phyloP scores from a whole-genome alignment of 441 rosid genomes.

The Populus hybrid region DNA sequence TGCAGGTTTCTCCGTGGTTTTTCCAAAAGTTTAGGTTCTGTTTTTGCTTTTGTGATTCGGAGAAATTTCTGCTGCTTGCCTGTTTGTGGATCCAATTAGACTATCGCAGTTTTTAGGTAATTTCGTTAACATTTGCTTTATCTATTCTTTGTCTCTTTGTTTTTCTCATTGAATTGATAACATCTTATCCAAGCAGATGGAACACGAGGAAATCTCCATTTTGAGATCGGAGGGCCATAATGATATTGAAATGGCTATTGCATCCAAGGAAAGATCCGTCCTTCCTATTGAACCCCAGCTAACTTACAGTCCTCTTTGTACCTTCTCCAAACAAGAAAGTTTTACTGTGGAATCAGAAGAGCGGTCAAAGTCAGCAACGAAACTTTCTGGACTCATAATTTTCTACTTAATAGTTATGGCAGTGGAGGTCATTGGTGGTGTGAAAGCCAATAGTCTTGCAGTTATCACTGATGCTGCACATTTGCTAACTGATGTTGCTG shows the following conservation, averaged over 20 bases:
- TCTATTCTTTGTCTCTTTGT: neutral
- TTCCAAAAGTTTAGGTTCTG: neutral
- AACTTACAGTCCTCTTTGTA: constrained; percentile 33
- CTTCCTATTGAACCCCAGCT: constrained; percentile 22
- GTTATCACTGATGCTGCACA: constrained; percentile 70
- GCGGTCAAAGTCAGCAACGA: constrained; percentile 41
- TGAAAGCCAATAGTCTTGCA: constrained; percentile 77
- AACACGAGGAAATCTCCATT: constrained; percentile 39
- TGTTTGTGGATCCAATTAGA: neutral
- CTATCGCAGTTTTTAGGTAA: neutral
- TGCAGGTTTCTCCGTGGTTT: neutral
- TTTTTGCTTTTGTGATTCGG: neutral
- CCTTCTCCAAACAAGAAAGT: constrained; percentile 46
- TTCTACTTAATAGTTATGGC: constrained; percentile 48
- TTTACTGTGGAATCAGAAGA: constrained; percentile 38
- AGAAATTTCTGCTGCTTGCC: neutral
- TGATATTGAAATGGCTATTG: constrained; percentile 36
- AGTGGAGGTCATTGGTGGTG: constrained; percentile 60
- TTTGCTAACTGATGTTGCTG: constrained; percentile 59
- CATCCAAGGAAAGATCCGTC: constrained; percentile 25
- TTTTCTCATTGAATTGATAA: neutral
- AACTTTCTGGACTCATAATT: constrained; percentile 49
- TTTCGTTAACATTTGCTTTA: neutral
- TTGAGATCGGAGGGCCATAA: constrained; percentile 28
- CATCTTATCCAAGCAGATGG: constrained; percentile 41